Percentiles rank a stretch among this genome's conserved stretches.
These are phyloP conservation scores for Dysphania ambrosioides DNA, from an alignment of 148 eudicot genomes.

Conservation along the genomic window DNA sequence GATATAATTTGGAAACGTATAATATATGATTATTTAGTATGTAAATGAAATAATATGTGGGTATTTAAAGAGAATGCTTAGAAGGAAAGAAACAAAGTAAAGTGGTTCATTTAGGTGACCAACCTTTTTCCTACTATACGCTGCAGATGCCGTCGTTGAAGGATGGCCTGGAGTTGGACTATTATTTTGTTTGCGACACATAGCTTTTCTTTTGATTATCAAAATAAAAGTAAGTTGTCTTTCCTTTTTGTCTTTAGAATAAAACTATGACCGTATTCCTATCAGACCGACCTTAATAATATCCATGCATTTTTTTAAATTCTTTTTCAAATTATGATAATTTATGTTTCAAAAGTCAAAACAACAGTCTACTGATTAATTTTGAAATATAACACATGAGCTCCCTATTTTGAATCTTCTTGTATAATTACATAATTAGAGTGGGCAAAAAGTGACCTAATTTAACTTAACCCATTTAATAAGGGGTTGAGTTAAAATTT, in stretches of 20 bases:
- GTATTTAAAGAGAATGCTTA: conserved; percentile 22
- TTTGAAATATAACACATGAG: too few species aligned
- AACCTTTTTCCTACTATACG: conserved; percentile 14
- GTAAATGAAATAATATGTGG: background rate
- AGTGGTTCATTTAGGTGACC: conserved; percentile 33
- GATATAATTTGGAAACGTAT: background rate
- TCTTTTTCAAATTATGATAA: too few species aligned
- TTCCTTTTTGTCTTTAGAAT: conserved; percentile 9
- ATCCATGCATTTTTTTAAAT: too few species aligned
- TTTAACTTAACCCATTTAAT: too few species aligned
- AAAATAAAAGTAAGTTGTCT: conserved; percentile 24
- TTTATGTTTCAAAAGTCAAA: too few species aligned
- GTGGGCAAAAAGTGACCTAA: too few species aligned
- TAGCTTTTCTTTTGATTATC: conserved; percentile 16
- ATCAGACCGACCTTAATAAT: too few species aligned
- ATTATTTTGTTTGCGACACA: background rate
- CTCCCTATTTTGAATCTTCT: too few species aligned
- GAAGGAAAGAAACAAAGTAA: conserved; percentile 25
- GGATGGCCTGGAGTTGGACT: too few species aligned
- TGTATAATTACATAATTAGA: too few species aligned
- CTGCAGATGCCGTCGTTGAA: conserved; percentile 13
- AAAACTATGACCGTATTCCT: background rate
- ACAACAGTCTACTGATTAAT: too few species aligned
- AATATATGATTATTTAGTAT: background rate
- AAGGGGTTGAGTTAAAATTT: too few species aligned